These are phyloP conservation scores for Fusarium succisae DNA, from an alignment of 2,329 filamentous ascomycete species.

Conservation along the genomic window DNA sequence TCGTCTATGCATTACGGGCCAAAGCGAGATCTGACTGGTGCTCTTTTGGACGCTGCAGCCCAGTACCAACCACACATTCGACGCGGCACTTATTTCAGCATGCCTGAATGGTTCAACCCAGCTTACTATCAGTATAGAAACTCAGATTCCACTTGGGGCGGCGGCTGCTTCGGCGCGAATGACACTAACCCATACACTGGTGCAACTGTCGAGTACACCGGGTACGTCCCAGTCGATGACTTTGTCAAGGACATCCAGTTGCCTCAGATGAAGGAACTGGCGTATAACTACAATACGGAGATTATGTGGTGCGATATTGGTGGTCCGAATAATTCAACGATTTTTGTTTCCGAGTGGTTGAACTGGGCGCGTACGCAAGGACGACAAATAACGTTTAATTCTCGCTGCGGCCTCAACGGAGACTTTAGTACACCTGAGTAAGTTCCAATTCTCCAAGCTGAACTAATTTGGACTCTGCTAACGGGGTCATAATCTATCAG, in stretches of 20 bases:
- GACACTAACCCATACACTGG: neutral
- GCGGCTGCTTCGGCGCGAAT: neutral
- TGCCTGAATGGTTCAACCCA: neutral
- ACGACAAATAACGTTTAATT: neutral
- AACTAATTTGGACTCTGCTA: rapidly evolving
- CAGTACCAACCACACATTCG: neutral
- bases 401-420: neutral
- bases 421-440: neutral
- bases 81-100: neutral
- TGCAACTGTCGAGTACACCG: neutral
- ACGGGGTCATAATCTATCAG: neutral
- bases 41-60: neutral
- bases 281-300: neutral
- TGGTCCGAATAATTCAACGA: neutral
- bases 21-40: neutral
- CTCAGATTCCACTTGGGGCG: neutral
- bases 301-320: neutral
- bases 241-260: neutral
- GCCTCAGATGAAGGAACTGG: neutral
- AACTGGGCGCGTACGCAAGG: neutral
- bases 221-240: neutral
- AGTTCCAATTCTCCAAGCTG: neutral
- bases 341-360: neutral
- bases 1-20: neutral
- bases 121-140: neutral